A percentile compares a stretch with the other conserved stretches of the same genome.
These are phyloP conservation scores for Cystobasidiaceae sp. DNA, from an alignment of 1,284 basidiomycete species.

Conservation along the genomic window DNA sequence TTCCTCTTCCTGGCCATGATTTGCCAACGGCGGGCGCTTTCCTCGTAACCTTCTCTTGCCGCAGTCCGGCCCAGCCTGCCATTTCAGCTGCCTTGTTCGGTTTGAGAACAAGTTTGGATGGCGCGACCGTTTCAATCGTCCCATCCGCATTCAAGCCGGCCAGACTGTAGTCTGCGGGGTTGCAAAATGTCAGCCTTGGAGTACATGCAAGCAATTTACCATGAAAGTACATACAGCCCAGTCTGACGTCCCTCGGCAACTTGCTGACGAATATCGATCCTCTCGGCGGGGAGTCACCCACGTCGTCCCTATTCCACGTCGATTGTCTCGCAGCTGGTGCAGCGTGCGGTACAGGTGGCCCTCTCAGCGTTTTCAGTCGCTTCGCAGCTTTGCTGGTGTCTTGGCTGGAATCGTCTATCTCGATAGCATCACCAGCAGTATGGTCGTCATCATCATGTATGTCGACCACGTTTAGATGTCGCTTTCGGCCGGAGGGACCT, in stretches of 20 bases:
- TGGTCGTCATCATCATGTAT: slow-evolving; percentile 1
- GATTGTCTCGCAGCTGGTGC: background rate
- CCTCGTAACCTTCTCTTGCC: too few relatives aligned
- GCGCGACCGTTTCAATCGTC: background rate
- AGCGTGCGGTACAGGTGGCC: too few relatives aligned
- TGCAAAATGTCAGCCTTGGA: background rate
- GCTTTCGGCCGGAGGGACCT: too few relatives aligned
- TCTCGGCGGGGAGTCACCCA: slow-evolving; percentile 1
- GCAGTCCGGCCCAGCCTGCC: background rate
- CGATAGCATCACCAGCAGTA: background rate
- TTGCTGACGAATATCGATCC: slow-evolving; percentile 16
- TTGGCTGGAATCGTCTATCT: background rate
- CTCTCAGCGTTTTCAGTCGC: background rate
- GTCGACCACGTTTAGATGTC: slow-evolving; percentile 1
- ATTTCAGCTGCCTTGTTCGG: background rate
- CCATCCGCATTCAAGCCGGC: slow-evolving; percentile 3
- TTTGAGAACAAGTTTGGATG: background rate
- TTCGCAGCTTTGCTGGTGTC: background rate
- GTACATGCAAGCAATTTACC: background rate
- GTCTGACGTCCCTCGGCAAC: background rate
- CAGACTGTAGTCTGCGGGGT: slow-evolving; percentile 1
- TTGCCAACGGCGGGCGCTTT: too few relatives aligned
- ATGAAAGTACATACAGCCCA: slow-evolving; percentile 6
- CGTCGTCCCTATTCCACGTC: background rate
- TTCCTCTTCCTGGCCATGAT: background rate